phyloP scores from a whole-genome alignment of 2,329 filamentous ascomycete genomes.

The Colletotrichum truncatum region DNA sequence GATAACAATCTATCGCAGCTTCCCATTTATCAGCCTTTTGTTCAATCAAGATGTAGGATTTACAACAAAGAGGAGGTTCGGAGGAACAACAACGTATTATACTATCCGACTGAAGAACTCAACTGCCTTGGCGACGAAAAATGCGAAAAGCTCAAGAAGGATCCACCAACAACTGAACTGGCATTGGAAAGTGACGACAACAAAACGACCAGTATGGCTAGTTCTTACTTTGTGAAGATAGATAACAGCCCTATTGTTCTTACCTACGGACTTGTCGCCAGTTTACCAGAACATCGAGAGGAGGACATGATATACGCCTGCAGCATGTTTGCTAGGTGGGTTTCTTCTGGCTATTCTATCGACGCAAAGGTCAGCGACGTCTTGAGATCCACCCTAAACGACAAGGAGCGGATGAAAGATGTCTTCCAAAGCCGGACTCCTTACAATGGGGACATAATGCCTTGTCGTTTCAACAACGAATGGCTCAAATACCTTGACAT shows the following conservation, averaged over 20 bases:
- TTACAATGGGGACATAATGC: too few relatives aligned
- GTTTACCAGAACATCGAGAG: background rate
- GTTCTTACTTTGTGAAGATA: background rate
- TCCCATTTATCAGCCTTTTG: background rate
- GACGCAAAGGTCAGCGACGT: background rate
- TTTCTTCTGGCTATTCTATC: background rate
- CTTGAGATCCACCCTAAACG: background rate
- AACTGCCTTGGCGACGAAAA: background rate
- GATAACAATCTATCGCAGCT: too few relatives aligned
- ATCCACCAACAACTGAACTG: background rate
- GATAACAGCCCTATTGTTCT: background rate
- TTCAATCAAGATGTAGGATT: background rate
- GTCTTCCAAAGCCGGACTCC: too few relatives aligned
- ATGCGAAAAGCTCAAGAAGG: background rate
- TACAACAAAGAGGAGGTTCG: background rate
- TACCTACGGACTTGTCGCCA: background rate
- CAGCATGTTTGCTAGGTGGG: background rate
- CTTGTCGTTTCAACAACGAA: too few relatives aligned
- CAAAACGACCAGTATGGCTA: background rate
- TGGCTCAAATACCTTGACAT: too few relatives aligned
- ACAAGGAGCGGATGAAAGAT: background rate
- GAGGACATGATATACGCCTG: background rate
- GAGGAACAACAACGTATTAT: background rate
- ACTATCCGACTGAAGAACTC: background rate
- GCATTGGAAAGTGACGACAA: background rate